Evolutionary conservation across 1,284 basidiomycete genomes (phyloP), one percentile per base, ranked within the genome.

Genomic region (Porogramme epimiltina): DNA sequence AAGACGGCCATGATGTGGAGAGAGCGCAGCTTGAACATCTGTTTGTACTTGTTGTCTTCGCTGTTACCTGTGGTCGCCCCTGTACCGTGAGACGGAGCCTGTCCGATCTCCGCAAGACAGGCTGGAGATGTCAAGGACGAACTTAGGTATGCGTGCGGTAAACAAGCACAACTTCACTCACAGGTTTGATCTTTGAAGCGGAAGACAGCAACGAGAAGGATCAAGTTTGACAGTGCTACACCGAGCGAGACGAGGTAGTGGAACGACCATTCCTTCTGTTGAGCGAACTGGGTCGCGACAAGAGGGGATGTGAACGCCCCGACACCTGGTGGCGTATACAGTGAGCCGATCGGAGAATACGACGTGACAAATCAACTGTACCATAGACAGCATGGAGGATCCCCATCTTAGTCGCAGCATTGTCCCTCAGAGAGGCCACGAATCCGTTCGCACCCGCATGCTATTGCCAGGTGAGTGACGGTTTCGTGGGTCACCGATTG

Each of bases 211-310:
- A 76, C 53, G 13, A 87, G 61, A 2, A 75, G 28, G 6, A 71
- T 31, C 0, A 71, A 67, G 47, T 83, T 87, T 20, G 70, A 47
- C 15, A 77, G 45, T 0, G 83, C 79, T 16, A 90, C 55, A 2
- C 78, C 80, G 2, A 89, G 67, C 0, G 84, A 87, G 10, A 72
- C 70, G 9, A 88, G 70, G 64, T 82, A 91, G 64, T 88, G 84
- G 61, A 82, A 82, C 9, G 85, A 88, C 78, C 84, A 84, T 46
- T 67, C 70, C 0, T 55, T 62, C 36, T 73, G 62, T 45, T 75
- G 72, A 1, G 82, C 69, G 55, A 89, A 88, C 41, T 85, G 81
- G 0, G 86, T 89, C 0, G 86, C 74, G 1, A 81, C 73, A 10
- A 89, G 73, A 2, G 87, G 87, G 3, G 85, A 71, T 8, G 71